Evolutionary conservation across 1,284 basidiomycete species (phyloP), one percentile per base, ranked within the genome.

Genomic region (Gymnopus androsaceus): DNA sequence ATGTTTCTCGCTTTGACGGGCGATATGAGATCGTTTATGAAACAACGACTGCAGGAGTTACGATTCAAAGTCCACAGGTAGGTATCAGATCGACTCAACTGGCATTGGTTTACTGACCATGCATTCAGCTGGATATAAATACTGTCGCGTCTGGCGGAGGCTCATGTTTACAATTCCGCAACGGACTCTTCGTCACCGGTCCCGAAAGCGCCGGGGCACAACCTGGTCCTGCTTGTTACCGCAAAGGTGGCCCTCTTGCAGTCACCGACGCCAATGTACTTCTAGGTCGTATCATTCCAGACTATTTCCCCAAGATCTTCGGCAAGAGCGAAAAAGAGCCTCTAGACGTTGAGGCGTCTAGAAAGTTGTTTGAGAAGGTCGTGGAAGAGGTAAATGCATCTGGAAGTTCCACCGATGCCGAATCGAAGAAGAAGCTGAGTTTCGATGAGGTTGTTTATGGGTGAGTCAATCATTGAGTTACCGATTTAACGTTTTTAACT

Each of bases 381-480:
- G 80, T 81, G 0, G 69, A 79, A 44, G 78, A 87, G 56, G 92
- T 96, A 68, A 90, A 91, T 62, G 70, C 54, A 12, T 28, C 23
- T 8, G 51, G 37, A 25, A 45, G 9, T 25, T 42, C 41, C 8
- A 17, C 25, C 4, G 28, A 30, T 37, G 50, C 25, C 5, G 36
- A 17, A 23, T 25, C 28, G 23, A 54, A 72, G 23, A 81, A 79
- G 57, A 70, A 80, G 47, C 75, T 90, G 63, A 77, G 75, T 9
- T 69, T 95, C 28, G 95, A 98, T 67, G 92, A 98, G 69, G 85
- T 98, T 31, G 88, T 94, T 8, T 94, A 92, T 63, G 94, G 89
- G 85, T 91, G 51, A 17, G 17, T 21, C 30, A n/a, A 41, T 15
- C 23, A 12, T 21, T 1, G 0, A 7, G 21, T 5, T 8, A n/a